Evolutionary conservation across 129 eudicot species (phyloP).

Genomic region (Flaveria sonorensis): DNA sequence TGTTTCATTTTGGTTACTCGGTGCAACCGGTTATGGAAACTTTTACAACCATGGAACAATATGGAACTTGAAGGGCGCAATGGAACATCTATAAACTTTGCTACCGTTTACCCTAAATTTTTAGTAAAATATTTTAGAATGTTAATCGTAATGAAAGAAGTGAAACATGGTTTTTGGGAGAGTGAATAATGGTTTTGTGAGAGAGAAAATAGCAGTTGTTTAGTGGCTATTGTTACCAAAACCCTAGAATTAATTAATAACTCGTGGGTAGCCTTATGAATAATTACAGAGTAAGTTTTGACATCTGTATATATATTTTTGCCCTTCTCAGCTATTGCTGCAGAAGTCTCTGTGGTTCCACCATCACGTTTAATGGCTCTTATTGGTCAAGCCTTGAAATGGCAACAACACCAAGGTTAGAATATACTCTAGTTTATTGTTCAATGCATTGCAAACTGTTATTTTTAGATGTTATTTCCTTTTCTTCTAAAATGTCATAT

Average conservation of each 20-base stretch:
- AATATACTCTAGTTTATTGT: background rate
- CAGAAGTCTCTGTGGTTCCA: constrained; percentile 98
- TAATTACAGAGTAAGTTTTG: background rate
- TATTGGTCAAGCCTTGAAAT: constrained; percentile 93
- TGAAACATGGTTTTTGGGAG: too few species aligned
- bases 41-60: too few species aligned
- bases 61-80: too few species aligned
- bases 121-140: too few species aligned
- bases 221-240: too few species aligned
- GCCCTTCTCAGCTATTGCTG: constrained; percentile 66
- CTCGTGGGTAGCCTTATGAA: background rate
- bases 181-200: too few species aligned
- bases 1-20: too few species aligned
- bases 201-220: too few species aligned
- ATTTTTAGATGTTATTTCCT: background rate
- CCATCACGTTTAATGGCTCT: constrained; percentile 96
- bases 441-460: background rate
- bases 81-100: too few species aligned
- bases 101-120: too few species aligned
- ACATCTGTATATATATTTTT: background rate
- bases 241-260: background rate
- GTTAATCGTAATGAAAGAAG: too few species aligned
- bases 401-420: constrained; percentile 99
- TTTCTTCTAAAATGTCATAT: background rate
- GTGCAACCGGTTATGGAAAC: too few species aligned